Conservation (phyloP, 352 stramenopile species). For the Phytophthora pluvialis region DNA sequence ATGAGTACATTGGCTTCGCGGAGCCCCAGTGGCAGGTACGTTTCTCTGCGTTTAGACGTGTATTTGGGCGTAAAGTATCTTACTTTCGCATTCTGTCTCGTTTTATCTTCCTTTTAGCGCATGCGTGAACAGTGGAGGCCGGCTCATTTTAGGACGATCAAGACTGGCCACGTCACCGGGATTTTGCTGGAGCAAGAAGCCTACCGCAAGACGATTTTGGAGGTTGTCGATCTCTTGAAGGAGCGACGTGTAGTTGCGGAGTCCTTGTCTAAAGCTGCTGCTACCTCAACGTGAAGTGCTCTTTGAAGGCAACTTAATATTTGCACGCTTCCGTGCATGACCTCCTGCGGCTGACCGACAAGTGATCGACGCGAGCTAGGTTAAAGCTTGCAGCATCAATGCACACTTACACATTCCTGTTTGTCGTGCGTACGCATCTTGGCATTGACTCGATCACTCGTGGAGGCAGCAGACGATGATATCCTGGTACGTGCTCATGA, state of each 20-base stretch:
- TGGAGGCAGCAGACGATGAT: constrained; percentile 86
- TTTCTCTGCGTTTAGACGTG: neutral
- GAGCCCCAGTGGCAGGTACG: constrained; percentile 65
- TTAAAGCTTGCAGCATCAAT: neutral
- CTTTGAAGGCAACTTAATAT: constrained; percentile 6
- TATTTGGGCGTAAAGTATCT: neutral
- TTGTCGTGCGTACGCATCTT: neutral
- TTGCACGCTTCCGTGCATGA: constrained; percentile 2
- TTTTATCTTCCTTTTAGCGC: constrained; percentile 30
- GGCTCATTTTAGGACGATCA: constrained; percentile 67
- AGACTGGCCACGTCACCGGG: constrained; percentile 79
- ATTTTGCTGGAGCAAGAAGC: constrained; percentile 76
- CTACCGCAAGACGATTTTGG: constrained; percentile 76
- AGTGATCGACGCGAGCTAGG: neutral
- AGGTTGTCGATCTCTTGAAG: constrained; percentile 55
- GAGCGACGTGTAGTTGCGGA: constrained; percentile 13
- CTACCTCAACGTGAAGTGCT: constrained; percentile 6
- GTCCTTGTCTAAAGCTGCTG: constrained; percentile 15
- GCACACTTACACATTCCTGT: neutral
- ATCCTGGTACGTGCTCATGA: constrained; percentile 87
- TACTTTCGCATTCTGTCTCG: neutral
- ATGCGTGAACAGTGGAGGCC: constrained; percentile 64
- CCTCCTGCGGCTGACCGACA: constrained; percentile 13
- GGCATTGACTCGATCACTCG: constrained; percentile 44
- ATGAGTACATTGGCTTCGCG: constrained; percentile 76